phyloP scores from a whole-genome alignment of 2,329 filamentous ascomycete genomes.

The Fusarium algeriense region DNA sequence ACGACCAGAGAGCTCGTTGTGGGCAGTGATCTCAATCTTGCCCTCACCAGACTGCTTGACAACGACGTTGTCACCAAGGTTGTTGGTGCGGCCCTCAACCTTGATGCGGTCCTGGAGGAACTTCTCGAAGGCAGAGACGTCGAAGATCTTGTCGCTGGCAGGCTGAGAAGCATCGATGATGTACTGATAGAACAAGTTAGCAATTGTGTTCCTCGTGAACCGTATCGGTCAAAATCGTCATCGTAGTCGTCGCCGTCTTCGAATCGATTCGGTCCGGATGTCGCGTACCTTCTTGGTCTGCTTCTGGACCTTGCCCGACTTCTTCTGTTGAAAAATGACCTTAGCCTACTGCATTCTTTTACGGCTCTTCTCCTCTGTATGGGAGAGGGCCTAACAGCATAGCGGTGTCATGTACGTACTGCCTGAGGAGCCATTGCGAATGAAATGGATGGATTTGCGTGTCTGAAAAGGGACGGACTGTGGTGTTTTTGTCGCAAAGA shows the following conservation, averaged over 20 bases:
- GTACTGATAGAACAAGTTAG: conserved; percentile 70
- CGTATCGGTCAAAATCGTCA: neutral
- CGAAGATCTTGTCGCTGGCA: conserved; percentile 99
- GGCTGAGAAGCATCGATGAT: conserved; percentile 99
- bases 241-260: neutral
- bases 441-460: conserved; percentile 34
- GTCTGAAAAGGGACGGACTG: conserved; percentile 49
- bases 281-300: conserved; percentile 82
- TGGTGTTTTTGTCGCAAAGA: conserved; percentile 64
- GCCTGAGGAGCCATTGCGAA: conserved; percentile 85
- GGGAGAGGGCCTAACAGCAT: conserved; percentile 82
- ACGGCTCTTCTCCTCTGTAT: conserved; percentile 34
- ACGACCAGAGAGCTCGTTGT: conserved; percentile 97
- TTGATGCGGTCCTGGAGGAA: conserved; percentile 99
- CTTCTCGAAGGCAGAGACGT: conserved; percentile 98
- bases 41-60: conserved; percentile 94
- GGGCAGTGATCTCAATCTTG: conserved; percentile 97
- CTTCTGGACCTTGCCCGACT: conserved; percentile 80
- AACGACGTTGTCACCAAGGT: conserved; percentile 93
- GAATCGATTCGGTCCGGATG: neutral
- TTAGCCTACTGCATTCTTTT: conserved; percentile 93
- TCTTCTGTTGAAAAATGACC: conserved; percentile 71
- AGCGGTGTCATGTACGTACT: conserved; percentile 90
- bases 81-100: conserved; percentile 97
- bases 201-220: conserved; percentile 1